These are phyloP conservation scores for Trichosporon sp. DNA, from an alignment of 1,284 basidiomycete species.

Conservation along the genomic window DNA sequence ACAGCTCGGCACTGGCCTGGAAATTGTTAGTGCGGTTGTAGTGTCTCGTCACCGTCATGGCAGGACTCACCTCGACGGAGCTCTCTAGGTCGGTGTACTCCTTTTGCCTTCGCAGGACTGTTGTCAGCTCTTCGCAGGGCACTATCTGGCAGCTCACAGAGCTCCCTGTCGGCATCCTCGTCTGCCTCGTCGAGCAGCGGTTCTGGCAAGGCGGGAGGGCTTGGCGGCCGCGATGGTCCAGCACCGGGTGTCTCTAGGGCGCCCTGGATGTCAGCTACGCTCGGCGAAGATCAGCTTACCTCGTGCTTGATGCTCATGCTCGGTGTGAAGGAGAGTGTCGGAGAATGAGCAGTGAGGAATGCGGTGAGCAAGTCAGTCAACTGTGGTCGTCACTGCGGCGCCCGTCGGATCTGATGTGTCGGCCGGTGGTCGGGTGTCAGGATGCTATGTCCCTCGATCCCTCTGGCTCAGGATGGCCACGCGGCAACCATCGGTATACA, in stretches of 20 bases:
- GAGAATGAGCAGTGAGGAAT: not conserved
- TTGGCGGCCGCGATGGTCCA: constrained; percentile 11
- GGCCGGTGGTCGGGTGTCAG: not conserved
- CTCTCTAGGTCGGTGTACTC: constrained; percentile 40
- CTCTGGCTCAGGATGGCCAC: not conserved
- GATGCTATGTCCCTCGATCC: not conserved
- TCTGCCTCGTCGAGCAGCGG: constrained; percentile 27
- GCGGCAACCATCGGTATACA: not conserved
- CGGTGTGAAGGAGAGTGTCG: not conserved
- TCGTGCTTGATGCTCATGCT: not conserved
- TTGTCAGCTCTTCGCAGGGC: constrained; percentile 17
- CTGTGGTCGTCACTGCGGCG: no score
- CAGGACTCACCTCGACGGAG: constrained; percentile 35
- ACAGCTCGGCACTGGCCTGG: constrained; percentile 53
- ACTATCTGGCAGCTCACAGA: constrained; percentile 28
- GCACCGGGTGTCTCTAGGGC: constrained; percentile 14
- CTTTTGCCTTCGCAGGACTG: constrained; percentile 31
- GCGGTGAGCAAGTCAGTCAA: not conserved
- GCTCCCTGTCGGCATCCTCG: constrained; percentile 25
- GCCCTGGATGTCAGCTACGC: constrained; percentile 6
- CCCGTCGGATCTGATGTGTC: no score
- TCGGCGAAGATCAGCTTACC: not conserved
- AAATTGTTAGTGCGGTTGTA: not conserved
- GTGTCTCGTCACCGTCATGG: not conserved
- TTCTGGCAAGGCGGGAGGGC: constrained; percentile 12